phyloP scores from a whole-genome alignment of 306 rosid genomes.

The Glycine latifolia region DNA sequence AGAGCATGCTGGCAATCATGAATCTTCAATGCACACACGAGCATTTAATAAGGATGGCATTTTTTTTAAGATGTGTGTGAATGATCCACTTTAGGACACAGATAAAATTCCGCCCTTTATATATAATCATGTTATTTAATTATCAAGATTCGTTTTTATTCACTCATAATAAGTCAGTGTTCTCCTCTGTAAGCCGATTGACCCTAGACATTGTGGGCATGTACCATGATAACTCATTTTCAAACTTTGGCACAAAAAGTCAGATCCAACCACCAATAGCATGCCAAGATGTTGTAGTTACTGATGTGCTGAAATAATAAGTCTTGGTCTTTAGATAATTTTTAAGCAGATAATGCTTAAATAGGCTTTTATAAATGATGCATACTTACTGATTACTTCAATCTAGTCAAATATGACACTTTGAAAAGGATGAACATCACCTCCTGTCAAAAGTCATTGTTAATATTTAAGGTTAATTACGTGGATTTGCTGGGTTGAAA shows the following conservation, averaged over 20 bases:
- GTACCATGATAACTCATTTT: neutral
- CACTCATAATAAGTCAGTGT: neutral
- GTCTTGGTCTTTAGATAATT: neutral
- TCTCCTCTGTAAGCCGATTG: neutral
- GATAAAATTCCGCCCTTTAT: neutral
- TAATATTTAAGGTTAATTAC: slow-evolving; percentile 17
- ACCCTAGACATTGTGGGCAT: too few species aligned
- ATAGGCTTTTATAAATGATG: neutral
- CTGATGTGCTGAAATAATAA: neutral
- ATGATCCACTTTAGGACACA: slow-evolving; percentile 41
- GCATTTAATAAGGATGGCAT: slow-evolving; percentile 1
- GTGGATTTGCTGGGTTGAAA: neutral
- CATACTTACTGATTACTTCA: neutral
- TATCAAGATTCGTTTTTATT: slow-evolving; percentile 6
- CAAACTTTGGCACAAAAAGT: slow-evolving; percentile 9
- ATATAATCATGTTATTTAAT: neutral
- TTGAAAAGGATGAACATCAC: neutral
- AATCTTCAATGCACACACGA: slow-evolving; percentile 30
- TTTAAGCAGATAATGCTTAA: neutral
- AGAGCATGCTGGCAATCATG: slow-evolving; percentile 44
- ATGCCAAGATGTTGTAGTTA: neutral
- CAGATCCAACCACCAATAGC: slow-evolving; percentile 27
- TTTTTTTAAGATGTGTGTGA: neutral
- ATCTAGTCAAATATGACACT: neutral
- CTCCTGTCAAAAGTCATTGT: neutral